Percentiles rank a stretch among this genome's conserved stretches.
Conservation (phyloP, 257 asterid genomes). For the Solanum megistacrolobum region DNA sequence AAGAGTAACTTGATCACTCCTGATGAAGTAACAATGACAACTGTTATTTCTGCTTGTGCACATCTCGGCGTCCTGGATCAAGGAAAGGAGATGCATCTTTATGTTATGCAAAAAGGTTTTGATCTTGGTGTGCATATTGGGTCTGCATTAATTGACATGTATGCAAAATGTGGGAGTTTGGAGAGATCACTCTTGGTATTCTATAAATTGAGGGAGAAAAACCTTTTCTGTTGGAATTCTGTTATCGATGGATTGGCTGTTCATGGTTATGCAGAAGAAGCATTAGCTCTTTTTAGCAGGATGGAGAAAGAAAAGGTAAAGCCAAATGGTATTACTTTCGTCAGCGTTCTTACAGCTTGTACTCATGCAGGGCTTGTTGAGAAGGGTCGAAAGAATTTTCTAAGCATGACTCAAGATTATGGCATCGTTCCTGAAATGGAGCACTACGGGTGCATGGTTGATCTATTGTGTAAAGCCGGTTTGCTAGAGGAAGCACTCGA, state of each 20-base stretch:
- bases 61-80: constrained; percentile 66
- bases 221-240: constrained; percentile 73
- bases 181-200: constrained; percentile 59
- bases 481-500: constrained; percentile 68
- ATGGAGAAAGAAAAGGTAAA: constrained; percentile 48
- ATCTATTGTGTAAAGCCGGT: constrained; percentile 65
- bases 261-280: constrained; percentile 61
- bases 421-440: constrained; percentile 48
- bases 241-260: constrained; percentile 66
- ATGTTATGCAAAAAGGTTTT: constrained; percentile 23
- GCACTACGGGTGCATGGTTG: constrained; percentile 84
- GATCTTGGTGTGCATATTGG: constrained; percentile 53
- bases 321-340: constrained; percentile 61
- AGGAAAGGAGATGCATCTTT: constrained; percentile 61
- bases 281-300: constrained; percentile 35
- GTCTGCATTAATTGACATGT: constrained; percentile 77
- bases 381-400: constrained; percentile 47
- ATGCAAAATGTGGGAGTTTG: constrained; percentile 67
- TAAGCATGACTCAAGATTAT: constrained; percentile 36
- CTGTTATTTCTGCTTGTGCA: constrained; percentile 76
- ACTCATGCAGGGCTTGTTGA: constrained; percentile 71
- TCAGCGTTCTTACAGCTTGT: constrained; percentile 69
- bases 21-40: constrained; percentile 73
- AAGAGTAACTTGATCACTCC: constrained; percentile 35
- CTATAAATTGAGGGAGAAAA: constrained; percentile 52